These are phyloP conservation scores for Lodderomyces beijingensis DNA, from an alignment of 1,139 yeast genomes.

Conservation along the genomic window DNA sequence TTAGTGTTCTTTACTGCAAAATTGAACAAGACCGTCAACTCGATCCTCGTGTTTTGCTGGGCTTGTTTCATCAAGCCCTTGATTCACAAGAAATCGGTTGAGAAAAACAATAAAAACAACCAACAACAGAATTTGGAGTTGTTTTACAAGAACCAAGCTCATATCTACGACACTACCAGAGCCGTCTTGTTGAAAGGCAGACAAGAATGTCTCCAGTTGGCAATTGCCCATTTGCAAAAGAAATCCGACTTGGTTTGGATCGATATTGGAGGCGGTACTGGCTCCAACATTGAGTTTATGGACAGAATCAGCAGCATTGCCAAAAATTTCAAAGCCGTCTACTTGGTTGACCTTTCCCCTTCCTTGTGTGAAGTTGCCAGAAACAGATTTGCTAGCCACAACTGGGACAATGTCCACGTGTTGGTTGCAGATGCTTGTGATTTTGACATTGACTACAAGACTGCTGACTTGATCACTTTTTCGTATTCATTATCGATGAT, in stretches of 20 bases:
- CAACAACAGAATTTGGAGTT: slow-evolving; percentile 63
- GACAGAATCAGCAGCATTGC: slow-evolving; percentile 47
- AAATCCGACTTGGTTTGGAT: slow-evolving; percentile 62
- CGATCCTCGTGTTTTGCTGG: slow-evolving; percentile 39
- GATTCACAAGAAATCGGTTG: slow-evolving; percentile 23
- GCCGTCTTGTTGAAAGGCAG: slow-evolving; percentile 65
- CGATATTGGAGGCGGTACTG: slow-evolving; percentile 86
- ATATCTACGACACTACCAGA: slow-evolving; percentile 69
- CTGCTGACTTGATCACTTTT: slow-evolving; percentile 64
- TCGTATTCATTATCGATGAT: slow-evolving; percentile 83
- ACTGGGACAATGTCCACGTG: slow-evolving; percentile 65
- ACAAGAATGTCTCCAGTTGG: slow-evolving; percentile 57
- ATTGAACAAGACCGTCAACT: slow-evolving; percentile 24
- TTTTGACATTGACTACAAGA: slow-evolving; percentile 45
- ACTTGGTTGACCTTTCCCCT: slow-evolving; percentile 72
- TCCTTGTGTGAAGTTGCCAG: slow-evolving; percentile 71
- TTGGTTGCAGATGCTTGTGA: slow-evolving; percentile 74
- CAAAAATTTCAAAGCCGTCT: slow-evolving; percentile 56
- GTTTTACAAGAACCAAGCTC: slow-evolving; percentile 74
- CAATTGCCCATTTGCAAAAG: slow-evolving; percentile 49
- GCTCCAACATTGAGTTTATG: slow-evolving; percentile 77
- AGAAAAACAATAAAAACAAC: slow-evolving; percentile 16
- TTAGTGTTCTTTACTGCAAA: slow-evolving; percentile 17
- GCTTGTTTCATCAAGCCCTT: slow-evolving; percentile 72
- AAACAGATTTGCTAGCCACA: slow-evolving; percentile 44